A percentile compares a stretch with the other conserved stretches of the same genome.
These are phyloP conservation scores for Apiospora saccharicola DNA, from an alignment of 2,329 filamentous ascomycete genomes.

Conservation along the genomic window DNA sequence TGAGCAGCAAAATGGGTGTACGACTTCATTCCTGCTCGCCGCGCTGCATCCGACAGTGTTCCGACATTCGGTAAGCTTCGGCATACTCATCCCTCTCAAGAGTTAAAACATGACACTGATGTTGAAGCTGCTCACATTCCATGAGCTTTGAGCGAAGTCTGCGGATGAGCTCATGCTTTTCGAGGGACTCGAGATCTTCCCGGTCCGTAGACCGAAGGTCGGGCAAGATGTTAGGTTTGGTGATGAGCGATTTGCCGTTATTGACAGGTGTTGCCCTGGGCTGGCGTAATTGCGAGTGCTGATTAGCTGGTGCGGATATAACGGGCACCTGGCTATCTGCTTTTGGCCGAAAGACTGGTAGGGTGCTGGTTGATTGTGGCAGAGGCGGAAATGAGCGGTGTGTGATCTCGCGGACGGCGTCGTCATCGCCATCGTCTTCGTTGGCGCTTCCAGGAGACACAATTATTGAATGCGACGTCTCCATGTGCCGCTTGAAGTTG, in stretches of 20 bases:
- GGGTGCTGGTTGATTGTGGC: not conserved
- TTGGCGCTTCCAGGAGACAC: slow-evolving; percentile 5
- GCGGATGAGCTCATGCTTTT: slow-evolving; percentile 17
- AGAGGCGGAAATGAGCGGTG: not conserved
- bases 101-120: slow-evolving; percentile 18
- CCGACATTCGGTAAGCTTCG: slow-evolving; percentile 12
- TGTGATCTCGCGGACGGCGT: not conserved
- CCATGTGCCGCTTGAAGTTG: slow-evolving; percentile 23
- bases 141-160: slow-evolving; percentile 16
- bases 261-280: not conserved
- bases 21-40: not conserved
- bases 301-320: not conserved
- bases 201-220: slow-evolving; percentile 16
- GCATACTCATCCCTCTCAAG: slow-evolving; percentile 21
- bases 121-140: slow-evolving; percentile 22
- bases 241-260: not conserved
- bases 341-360: not conserved
- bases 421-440: slow-evolving; percentile 4
- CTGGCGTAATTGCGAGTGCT: not conserved
- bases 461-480: not conserved
- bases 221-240: not conserved
- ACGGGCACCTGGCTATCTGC: not conserved
- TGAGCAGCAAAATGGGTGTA: not conserved
- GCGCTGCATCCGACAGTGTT: not conserved
- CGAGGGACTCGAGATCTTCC: slow-evolving; percentile 15